Percentiles rank a stretch among this genome's conserved stretches.
Evolutionary conservation across 2,329 filamentous ascomycete genomes (phyloP).

Genomic region (Exophiala viscosa): DNA sequence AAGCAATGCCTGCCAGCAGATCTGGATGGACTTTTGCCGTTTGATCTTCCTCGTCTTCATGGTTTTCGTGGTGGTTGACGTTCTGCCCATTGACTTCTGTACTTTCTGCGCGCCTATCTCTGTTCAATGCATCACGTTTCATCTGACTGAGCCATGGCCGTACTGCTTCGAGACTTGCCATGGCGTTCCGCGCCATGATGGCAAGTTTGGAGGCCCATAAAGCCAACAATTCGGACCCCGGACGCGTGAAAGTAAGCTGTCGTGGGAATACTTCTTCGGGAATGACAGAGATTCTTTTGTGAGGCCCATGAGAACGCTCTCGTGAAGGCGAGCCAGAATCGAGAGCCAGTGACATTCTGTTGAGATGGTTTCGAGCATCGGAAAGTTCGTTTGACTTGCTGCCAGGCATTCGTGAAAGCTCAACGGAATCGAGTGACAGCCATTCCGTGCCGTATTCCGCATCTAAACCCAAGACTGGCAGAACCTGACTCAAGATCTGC

Average conservation of each 20-base stretch:
- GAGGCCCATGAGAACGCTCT: slow-evolving; percentile 16
- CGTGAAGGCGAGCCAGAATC: slow-evolving; percentile 10
- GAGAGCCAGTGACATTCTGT: slow-evolving; percentile 10
- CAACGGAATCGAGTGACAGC: slow-evolving; percentile 17
- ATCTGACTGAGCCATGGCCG: slow-evolving; percentile 13
- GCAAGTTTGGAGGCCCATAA: slow-evolving; percentile 79
- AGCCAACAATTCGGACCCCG: slow-evolving; percentile 75
- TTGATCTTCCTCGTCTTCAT: neutral
- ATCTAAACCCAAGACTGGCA: slow-evolving; percentile 13
- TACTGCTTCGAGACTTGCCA: slow-evolving; percentile 66
- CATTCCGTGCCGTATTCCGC: slow-evolving; percentile 5
- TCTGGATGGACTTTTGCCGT: neutral
- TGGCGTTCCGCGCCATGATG: slow-evolving; percentile 71
- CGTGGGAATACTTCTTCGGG: slow-evolving; percentile 5
- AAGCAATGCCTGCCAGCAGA: slow-evolving; percentile 14
- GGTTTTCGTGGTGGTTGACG: too few species aligned
- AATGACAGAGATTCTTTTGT: slow-evolving; percentile 11
- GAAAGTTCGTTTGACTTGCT: neutral
- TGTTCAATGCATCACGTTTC: slow-evolving; percentile 5
- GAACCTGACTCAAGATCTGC: slow-evolving; percentile 36
- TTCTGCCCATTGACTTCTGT: neutral
- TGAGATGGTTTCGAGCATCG: neutral
- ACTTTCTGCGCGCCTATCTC: neutral
- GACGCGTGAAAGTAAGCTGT: slow-evolving; percentile 5
- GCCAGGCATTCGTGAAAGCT: slow-evolving; percentile 11